Percentiles rank a stretch among this genome's conserved stretches.
Conservation (phyloP, 148 eudicot species). For the Heliamphora exappendiculata region DNA sequence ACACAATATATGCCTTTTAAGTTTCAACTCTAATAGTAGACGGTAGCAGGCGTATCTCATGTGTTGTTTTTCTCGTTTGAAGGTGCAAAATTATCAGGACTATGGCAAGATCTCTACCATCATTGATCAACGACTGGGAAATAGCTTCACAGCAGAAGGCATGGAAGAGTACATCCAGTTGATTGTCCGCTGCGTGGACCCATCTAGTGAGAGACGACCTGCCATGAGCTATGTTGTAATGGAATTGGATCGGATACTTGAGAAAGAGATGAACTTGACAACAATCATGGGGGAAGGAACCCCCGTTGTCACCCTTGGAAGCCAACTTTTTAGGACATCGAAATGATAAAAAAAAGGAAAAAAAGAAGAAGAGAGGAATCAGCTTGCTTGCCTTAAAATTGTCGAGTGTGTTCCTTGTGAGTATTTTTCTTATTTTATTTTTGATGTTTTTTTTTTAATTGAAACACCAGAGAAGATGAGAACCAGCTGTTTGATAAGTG, state of each 20-base stretch:
- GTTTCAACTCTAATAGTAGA: not conserved
- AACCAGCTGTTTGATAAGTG: slow-evolving; percentile 78
- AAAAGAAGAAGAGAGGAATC: slow-evolving; percentile 8
- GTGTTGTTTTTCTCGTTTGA: slow-evolving; percentile 1
- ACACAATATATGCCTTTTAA: not conserved
- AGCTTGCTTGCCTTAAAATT: slow-evolving; percentile 4
- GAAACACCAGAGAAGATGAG: slow-evolving; percentile 15
- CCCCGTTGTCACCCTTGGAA: slow-evolving; percentile 91
- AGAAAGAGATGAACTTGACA: slow-evolving; percentile 91
- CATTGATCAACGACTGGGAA: slow-evolving; percentile 73
- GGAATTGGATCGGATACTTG: slow-evolving; percentile 86
- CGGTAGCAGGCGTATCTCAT: not conserved
- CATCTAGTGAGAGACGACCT: slow-evolving; percentile 72
- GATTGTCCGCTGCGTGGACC: slow-evolving; percentile 61
- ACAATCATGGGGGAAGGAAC: slow-evolving; percentile 95
- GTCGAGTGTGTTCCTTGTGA: slow-evolving; percentile 35
- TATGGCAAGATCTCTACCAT: slow-evolving; percentile 49
- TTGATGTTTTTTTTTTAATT: slow-evolving; percentile 8
- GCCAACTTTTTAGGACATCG: slow-evolving; percentile 84
- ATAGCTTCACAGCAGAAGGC: slow-evolving; percentile 77
- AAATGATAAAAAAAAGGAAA: slow-evolving; percentile 23
- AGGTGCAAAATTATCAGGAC: slow-evolving; percentile 75
- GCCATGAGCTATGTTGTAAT: slow-evolving; percentile 54
- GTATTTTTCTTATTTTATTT: slow-evolving; percentile 22
- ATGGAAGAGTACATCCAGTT: slow-evolving; percentile 83